Percentiles rank a stretch among this genome's conserved stretches.
These are phyloP conservation scores for Mycena vulgaris DNA, from an alignment of 768 basidiomycete species.

Conservation along the genomic window DNA sequence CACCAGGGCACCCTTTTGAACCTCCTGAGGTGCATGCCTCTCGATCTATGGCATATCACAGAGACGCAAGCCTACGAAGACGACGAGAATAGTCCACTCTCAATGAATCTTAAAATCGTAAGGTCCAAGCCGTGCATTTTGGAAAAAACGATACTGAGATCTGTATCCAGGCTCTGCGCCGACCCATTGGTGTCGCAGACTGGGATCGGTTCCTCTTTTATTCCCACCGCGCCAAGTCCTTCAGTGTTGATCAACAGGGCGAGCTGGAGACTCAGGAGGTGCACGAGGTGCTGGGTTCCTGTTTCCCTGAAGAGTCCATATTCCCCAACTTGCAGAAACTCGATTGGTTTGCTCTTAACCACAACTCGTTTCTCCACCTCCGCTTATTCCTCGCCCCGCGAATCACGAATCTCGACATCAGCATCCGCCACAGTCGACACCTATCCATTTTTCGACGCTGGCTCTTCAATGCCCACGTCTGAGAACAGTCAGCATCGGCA, in stretches of 20 bases:
- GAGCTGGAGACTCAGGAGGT: background rate
- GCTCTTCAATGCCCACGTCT: background rate
- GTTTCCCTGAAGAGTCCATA: background rate
- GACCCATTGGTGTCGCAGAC: background rate
- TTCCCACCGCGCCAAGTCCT: background rate
- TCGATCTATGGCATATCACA: background rate
- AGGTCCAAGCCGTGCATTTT: background rate
- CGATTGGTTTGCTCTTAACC: background rate
- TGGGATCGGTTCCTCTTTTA: background rate
- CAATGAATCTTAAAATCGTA: background rate
- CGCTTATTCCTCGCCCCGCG: conserved; percentile 4
- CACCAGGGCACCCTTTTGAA: background rate
- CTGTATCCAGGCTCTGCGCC: background rate
- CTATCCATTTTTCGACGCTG: background rate
- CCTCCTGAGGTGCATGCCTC: conserved; percentile 1
- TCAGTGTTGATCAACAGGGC: background rate
- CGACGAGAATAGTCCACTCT: background rate
- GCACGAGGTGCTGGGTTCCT: background rate
- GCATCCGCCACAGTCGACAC: background rate
- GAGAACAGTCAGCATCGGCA: background rate
- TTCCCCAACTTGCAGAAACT: conserved; percentile 8
- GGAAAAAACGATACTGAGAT: background rate
- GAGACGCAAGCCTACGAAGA: background rate
- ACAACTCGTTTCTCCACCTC: background rate
- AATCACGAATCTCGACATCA: background rate